Evolutionary conservation across 2,329 filamentous ascomycete species (phyloP).

Genomic region (Penicillium sp.): DNA sequence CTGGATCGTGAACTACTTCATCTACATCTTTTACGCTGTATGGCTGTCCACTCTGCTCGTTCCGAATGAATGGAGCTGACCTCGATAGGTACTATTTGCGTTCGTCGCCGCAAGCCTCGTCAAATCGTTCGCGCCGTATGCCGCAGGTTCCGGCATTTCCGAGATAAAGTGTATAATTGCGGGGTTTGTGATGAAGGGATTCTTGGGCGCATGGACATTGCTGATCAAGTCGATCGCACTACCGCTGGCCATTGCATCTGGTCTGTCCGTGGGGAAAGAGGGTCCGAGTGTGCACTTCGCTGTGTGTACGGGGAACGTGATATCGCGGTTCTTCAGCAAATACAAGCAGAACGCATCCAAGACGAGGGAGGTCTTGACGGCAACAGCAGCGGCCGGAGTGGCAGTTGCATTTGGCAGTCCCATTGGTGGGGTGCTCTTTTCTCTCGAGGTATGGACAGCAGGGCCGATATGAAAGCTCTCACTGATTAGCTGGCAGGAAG

Average conservation of each 20-base stretch:
- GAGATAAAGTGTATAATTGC: constrained; percentile 99
- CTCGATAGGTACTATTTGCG: constrained; percentile 62
- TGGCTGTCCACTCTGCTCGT: too few relatives aligned
- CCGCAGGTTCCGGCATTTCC: constrained; percentile 89
- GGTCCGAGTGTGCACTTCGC: constrained; percentile 98
- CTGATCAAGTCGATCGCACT: constrained; percentile 88
- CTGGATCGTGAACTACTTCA: constrained; percentile 67
- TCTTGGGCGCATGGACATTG: constrained; percentile 82
- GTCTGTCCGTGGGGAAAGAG: constrained; percentile 90
- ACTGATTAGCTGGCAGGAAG: too few relatives aligned
- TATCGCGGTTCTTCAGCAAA: constrained; percentile 84
- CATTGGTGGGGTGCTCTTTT: constrained; percentile 93
- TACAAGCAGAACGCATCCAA: constrained; percentile 88
- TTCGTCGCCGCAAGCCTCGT: constrained; percentile 75
- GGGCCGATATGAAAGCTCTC: too few relatives aligned
- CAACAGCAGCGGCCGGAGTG: constrained; percentile 87
- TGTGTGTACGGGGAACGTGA: constrained; percentile 93
- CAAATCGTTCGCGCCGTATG: constrained; percentile 86
- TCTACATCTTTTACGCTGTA: constrained; percentile 81
- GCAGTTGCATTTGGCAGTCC: constrained; percentile 95
- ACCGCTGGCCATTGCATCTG: constrained; percentile 85
- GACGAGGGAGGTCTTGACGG: constrained; percentile 87
- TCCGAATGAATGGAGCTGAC: background rate
- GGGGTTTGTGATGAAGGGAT: constrained; percentile 98
- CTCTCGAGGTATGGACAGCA: constrained; percentile 68